phyloP scores from a whole-genome alignment of 164 flowering plant species.

The Houttuynia cordata region DNA sequence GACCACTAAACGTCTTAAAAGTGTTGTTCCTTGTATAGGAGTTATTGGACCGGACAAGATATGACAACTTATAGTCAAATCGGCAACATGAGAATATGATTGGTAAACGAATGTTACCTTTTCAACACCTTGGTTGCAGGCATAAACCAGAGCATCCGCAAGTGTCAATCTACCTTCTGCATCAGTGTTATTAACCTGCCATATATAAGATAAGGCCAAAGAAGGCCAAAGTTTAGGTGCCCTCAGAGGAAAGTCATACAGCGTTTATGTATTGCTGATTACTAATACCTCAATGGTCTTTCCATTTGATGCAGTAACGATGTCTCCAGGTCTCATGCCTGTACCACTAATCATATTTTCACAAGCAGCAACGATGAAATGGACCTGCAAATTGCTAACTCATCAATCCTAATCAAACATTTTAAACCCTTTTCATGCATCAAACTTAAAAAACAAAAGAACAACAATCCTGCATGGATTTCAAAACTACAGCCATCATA shows the following conservation, averaged over 20 bases:
- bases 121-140: constrained; percentile 92
- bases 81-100: too few species aligned
- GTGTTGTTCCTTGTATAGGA: too few species aligned
- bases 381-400: constrained; percentile 30
- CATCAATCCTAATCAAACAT: not conserved
- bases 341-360: constrained; percentile 97
- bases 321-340: constrained; percentile 93
- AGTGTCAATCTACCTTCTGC: constrained; percentile 98
- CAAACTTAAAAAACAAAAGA: too few species aligned
- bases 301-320: constrained; percentile 86
- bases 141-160: constrained; percentile 94
- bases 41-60: too few species aligned
- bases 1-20: too few species aligned
- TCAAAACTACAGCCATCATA: too few species aligned
- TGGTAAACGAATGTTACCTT: constrained; percentile 40
- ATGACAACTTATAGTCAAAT: too few species aligned
- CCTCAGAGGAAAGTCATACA: not conserved
- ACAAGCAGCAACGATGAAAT: constrained; percentile 87
- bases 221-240: not conserved
- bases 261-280: not conserved
- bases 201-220: not conserved
- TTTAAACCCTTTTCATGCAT: too few species aligned
- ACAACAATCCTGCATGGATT: too few species aligned
- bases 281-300: constrained; percentile 78
- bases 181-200: constrained; percentile 91